These are phyloP conservation scores for Trichoderma oligosporum DNA, from an alignment of 2,329 filamentous ascomycete genomes.

Conservation along the genomic window DNA sequence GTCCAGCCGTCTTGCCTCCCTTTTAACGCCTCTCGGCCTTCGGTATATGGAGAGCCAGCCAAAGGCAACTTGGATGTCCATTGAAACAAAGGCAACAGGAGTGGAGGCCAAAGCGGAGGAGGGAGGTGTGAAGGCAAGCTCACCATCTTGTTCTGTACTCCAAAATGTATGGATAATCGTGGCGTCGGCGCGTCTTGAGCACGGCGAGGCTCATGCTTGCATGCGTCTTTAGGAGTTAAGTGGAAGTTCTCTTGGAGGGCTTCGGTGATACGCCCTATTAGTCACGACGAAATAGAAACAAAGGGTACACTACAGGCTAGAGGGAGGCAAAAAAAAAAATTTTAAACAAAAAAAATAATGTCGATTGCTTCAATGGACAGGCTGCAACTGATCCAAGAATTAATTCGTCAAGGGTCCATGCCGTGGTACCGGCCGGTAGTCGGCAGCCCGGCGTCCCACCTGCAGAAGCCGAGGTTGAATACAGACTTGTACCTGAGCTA, in stretches of 20 bases:
- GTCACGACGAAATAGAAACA: no score
- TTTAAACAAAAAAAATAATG: not conserved
- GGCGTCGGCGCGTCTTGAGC: slow-evolving; percentile 60
- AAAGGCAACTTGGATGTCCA: not conserved
- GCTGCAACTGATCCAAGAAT: not conserved
- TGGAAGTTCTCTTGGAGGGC: no score
- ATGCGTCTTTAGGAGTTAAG: not conserved
- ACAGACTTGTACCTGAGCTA: no score
- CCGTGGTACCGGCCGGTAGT: not conserved
- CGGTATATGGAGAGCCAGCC: not conserved
- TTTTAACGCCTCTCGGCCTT: not conserved
- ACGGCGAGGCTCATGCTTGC: slow-evolving; percentile 23
- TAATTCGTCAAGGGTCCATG: not conserved
- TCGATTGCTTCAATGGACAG: not conserved
- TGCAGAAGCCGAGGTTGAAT: slow-evolving; percentile 6
- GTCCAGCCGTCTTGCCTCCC: not conserved
- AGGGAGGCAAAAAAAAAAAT: not conserved
- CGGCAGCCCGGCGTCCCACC: not conserved
- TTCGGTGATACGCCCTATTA: no score
- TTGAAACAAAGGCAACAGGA: not conserved
- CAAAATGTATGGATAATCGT: slow-evolving; percentile 73
- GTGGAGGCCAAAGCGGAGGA: not conserved
- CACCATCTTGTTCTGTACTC: slow-evolving; percentile 88
- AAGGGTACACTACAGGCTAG: not conserved
- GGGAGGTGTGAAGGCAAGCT: slow-evolving; percentile 23